These are phyloP conservation scores for Coprinopsis strossmayeri DNA, from an alignment of 768 basidiomycete species.

Conservation along the genomic window DNA sequence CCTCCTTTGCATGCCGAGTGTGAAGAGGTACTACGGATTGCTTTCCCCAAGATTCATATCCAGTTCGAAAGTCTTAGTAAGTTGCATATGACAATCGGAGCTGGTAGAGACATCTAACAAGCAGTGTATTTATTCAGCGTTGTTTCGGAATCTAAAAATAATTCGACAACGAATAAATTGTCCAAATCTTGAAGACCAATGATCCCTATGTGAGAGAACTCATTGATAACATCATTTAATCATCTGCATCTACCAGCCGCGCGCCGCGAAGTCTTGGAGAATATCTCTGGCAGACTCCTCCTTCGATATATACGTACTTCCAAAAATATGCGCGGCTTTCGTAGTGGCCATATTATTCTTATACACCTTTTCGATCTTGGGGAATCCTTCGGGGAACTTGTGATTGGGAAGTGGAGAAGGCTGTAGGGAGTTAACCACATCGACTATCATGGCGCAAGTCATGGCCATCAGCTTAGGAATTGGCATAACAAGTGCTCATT, in stretches of 20 bases:
- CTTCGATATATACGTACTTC: constrained; percentile 32
- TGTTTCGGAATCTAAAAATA: too few relatives aligned
- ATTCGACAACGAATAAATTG: too few relatives aligned
- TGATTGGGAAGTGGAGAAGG: constrained; percentile 20
- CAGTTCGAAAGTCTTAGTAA: too few relatives aligned
- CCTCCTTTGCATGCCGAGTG: too few relatives aligned
- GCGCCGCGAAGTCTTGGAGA: constrained; percentile 34
- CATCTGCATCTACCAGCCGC: constrained; percentile 30
- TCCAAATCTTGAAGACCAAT: too few relatives aligned
- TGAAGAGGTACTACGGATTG: too few relatives aligned
- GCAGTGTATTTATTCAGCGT: too few relatives aligned
- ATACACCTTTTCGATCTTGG: constrained; percentile 20
- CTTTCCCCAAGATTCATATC: too few relatives aligned
- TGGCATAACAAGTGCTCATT: not conserved
- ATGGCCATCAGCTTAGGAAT: not conserved
- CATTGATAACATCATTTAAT: not conserved
- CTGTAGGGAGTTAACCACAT: constrained; percentile 22
- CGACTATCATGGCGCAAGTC: constrained; percentile 16
- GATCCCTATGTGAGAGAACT: too few relatives aligned
- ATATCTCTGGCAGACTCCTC: constrained; percentile 35
- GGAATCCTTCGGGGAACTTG: constrained; percentile 20
- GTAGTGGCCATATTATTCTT: constrained; percentile 23
- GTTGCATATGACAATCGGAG: too few relatives aligned
- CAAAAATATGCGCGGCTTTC: constrained; percentile 34
- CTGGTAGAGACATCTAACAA: too few relatives aligned